These are phyloP conservation scores for Termitomyces titanicus DNA, from an alignment of 768 basidiomycete genomes.

Conservation along the genomic window DNA sequence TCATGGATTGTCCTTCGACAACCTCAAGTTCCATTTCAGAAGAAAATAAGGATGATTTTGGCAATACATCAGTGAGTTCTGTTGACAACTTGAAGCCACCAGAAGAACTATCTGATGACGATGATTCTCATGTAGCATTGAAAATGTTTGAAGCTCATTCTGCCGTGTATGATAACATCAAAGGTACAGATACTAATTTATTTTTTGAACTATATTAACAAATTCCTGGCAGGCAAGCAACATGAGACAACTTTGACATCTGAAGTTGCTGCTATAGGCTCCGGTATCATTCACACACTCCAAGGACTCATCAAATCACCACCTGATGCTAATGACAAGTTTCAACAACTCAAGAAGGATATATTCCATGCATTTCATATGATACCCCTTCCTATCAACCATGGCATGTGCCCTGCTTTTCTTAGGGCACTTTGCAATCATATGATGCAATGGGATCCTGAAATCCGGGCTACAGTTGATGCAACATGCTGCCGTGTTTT, in stretches of 20 bases:
- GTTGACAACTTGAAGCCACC: neutral
- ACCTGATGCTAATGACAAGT: neutral
- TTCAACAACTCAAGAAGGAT: conserved; percentile 18
- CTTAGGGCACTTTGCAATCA: conserved; percentile 19
- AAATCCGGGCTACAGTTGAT: conserved; percentile 11
- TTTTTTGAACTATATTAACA: neutral
- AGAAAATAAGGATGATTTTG: neutral
- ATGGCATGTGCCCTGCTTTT: conserved; percentile 18
- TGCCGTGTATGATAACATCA: neutral
- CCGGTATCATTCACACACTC: neutral
- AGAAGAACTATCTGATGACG: neutral
- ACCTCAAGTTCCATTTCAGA: neutral
- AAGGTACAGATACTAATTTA: neutral
- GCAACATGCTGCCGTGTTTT: conserved; percentile 6
- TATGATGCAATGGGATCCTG: conserved; percentile 21
- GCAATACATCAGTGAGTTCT: neutral
- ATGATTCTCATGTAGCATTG: neutral
- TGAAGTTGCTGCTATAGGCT: neutral
- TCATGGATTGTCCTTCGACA: neutral
- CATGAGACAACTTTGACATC: neutral
- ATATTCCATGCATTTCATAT: conserved; percentile 15
- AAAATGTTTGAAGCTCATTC: neutral
- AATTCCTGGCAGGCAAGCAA: neutral
- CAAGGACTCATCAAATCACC: neutral
- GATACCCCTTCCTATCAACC: conserved; percentile 8